Conservation (phyloP, 257 asterid species). For the Vinca minor region DNA sequence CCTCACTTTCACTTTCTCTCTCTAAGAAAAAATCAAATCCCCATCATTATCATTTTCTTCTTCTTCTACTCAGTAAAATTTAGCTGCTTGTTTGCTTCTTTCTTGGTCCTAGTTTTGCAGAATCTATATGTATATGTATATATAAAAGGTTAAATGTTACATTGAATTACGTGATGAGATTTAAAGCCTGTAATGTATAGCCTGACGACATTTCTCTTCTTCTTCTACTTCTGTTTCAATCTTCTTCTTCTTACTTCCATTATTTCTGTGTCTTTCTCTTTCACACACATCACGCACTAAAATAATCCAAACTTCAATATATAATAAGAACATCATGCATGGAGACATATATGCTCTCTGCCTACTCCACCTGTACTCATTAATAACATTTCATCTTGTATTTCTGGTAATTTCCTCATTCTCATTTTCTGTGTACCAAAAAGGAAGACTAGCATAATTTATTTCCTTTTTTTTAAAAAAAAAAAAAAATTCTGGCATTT, state of each 20-base stretch:
- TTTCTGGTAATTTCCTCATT: constrained; percentile 4
- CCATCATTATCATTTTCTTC: constrained; percentile 53
- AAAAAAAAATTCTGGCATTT: too few relatives aligned
- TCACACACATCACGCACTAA: too few relatives aligned
- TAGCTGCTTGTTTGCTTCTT: constrained; percentile 22
- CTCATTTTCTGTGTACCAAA: too few relatives aligned
- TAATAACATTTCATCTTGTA: background rate
- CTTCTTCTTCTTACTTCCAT: too few relatives aligned
- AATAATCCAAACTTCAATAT: constrained; percentile 35
- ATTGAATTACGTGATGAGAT: constrained; percentile 64
- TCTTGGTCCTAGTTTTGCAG: constrained; percentile 17
- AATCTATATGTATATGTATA: too few relatives aligned
- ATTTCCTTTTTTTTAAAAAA: too few relatives aligned
- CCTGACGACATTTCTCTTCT: too few relatives aligned
- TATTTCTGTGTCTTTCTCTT: too few relatives aligned
- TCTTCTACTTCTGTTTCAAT: too few relatives aligned
- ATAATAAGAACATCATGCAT: too few relatives aligned
- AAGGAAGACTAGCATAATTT: too few relatives aligned
- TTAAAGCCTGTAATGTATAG: too few relatives aligned
- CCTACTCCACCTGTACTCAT: constrained; percentile 6
- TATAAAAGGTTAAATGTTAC: constrained; percentile 29
- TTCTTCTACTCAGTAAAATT: constrained; percentile 28
- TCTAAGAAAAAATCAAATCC: constrained; percentile 31
- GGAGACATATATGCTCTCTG: constrained; percentile 27
- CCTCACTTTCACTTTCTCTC: background rate